phyloP scores from a whole-genome alignment of 768 basidiomycete species.

The Lactarius vividus region DNA sequence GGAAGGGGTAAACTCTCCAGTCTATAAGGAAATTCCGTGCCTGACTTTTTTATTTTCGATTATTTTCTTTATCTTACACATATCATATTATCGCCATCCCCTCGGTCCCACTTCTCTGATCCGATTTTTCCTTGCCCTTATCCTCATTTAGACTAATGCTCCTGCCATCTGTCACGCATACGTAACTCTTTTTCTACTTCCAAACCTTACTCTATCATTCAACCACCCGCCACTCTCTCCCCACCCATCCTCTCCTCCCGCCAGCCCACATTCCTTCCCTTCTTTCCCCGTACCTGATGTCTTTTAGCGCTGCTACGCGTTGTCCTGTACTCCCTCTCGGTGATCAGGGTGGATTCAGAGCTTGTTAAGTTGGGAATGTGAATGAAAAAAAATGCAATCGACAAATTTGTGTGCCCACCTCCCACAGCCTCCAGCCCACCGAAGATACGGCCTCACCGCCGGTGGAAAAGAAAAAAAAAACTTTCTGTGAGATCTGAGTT shows the following conservation, averaged over 20 bases:
- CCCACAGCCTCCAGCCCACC: background rate
- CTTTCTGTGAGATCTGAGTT: background rate
- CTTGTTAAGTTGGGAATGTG: too few relatives aligned
- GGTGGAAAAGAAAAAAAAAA: background rate
- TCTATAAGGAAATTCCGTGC: slow-evolving; percentile 27
- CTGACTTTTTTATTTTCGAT: slow-evolving; percentile 11
- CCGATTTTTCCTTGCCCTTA: slow-evolving; percentile 26
- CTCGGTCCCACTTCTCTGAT: slow-evolving; percentile 4
- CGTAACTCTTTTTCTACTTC: slow-evolving; percentile 5
- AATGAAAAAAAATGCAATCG: too few relatives aligned
- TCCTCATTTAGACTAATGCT: slow-evolving; percentile 24
- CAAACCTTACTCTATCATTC: slow-evolving; percentile 14
- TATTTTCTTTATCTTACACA: slow-evolving; percentile 8
- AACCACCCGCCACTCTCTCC: background rate
- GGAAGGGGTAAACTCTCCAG: background rate
- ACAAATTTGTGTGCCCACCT: background rate
- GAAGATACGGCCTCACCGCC: too few relatives aligned
- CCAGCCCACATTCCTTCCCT: background rate
- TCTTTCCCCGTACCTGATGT: slow-evolving; percentile 15
- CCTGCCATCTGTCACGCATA: slow-evolving; percentile 9
- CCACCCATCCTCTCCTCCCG: background rate
- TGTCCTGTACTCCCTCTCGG: background rate
- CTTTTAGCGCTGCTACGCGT: background rate
- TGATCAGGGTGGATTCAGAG: background rate
- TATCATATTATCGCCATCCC: background rate